These are phyloP conservation scores for Stagonosporopsis cucurbitacearum DNA, from an alignment of 2,329 filamentous ascomycete genomes.

Conservation along the genomic window DNA sequence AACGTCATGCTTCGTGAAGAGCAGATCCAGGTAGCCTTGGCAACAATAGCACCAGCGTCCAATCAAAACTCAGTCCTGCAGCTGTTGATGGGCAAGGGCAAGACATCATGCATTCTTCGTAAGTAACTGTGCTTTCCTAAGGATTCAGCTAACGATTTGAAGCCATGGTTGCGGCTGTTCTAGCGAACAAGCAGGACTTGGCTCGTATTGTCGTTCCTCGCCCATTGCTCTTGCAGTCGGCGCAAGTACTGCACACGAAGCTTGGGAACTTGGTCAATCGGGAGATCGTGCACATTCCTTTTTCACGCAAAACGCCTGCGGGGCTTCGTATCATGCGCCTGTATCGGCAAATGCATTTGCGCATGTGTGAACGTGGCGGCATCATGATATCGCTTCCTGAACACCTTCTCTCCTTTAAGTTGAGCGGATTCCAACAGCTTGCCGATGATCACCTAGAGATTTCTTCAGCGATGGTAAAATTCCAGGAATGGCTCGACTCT, in stretches of 20 bases:
- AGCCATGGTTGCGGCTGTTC: constrained; percentile 61
- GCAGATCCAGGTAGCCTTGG: constrained; percentile 67
- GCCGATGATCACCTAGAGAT: constrained; percentile 54
- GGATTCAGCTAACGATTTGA: constrained; percentile 55
- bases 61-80: constrained; percentile 66
- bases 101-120: constrained; percentile 67
- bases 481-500: constrained; percentile 59
- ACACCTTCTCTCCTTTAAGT: constrained; percentile 68
- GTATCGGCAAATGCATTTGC: constrained; percentile 51
- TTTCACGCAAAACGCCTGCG: constrained; percentile 60
- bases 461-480: constrained; percentile 57
- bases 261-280: constrained; percentile 63
- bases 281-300: constrained; percentile 63
- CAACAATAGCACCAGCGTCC: constrained; percentile 63
- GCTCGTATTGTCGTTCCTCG: constrained; percentile 64
- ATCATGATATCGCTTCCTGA: constrained; percentile 68
- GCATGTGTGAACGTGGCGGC: constrained; percentile 54
- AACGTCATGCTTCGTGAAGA: constrained; percentile 67
- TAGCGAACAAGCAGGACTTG: constrained; percentile 52
- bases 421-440: constrained; percentile 66
- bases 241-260: constrained; percentile 61
- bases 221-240: constrained; percentile 63
- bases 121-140: constrained; percentile 32
- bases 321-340: constrained; percentile 32
- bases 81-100: constrained; percentile 72